These are phyloP conservation scores for Linum usitatissimum DNA, from an alignment of 345 rosid genomes.

Conservation along the genomic window DNA sequence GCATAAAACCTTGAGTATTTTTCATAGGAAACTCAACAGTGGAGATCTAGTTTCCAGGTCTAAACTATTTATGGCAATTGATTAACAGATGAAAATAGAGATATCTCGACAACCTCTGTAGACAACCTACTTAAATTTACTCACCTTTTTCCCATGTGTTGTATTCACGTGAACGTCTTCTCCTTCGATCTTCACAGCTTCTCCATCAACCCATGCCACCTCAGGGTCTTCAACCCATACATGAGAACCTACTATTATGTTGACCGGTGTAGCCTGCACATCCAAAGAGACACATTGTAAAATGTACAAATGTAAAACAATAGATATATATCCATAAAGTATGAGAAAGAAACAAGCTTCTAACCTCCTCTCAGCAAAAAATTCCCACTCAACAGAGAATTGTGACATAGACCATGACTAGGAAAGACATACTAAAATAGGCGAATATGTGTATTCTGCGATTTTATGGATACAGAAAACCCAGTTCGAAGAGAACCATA, in stretches of 20 bases:
- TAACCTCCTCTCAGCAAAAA: neutral
- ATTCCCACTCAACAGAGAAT: neutral
- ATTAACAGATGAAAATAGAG: neutral
- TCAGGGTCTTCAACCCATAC: constrained; percentile 88
- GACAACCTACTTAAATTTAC: constrained; percentile 20
- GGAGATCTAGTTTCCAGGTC: neutral
- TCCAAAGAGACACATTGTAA: neutral
- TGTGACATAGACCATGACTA: neutral
- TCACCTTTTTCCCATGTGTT: constrained; percentile 64
- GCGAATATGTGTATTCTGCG: too few species aligned
- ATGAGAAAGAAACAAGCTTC: neutral
- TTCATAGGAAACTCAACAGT: neutral
- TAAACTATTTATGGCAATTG: constrained; percentile 5
- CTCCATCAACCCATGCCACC: constrained; percentile 90
- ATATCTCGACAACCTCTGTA: constrained; percentile 1
- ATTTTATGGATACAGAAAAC: too few species aligned
- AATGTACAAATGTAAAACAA: neutral
- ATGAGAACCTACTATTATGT: constrained; percentile 91
- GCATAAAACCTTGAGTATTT: neutral
- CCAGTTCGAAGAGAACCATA: too few species aligned
- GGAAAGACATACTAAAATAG: neutral
- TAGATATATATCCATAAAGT: neutral
- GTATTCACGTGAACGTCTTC: constrained; percentile 63
- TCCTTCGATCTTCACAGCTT: constrained; percentile 61
- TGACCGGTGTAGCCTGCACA: constrained; percentile 68